Percentiles rank a stretch among this genome's conserved stretches.
Conservation (phyloP, 257 asterid genomes). For the Solanum clarkiae region DNA sequence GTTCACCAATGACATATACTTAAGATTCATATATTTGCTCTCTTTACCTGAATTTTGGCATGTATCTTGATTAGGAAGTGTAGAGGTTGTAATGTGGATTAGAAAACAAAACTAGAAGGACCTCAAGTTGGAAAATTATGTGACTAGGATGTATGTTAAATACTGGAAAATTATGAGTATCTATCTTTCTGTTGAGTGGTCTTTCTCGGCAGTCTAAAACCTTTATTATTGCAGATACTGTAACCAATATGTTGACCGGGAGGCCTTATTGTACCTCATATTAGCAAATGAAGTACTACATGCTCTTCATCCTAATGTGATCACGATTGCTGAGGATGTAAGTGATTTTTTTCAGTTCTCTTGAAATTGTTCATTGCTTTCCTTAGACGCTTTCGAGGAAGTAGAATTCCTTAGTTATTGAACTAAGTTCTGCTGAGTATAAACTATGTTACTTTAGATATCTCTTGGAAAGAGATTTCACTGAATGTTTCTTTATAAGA, state of each 20-base stretch:
- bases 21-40: background rate
- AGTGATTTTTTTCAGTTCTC: conserved; percentile 13
- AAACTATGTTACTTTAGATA: background rate
- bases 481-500: background rate
- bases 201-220: background rate
- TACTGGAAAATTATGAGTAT: background rate
- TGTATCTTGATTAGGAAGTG: background rate
- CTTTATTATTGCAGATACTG: conserved; percentile 55
- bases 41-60: background rate
- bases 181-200: background rate
- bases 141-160: background rate
- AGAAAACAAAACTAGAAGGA: background rate
- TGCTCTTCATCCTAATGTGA: conserved; percentile 71
- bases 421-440: background rate
- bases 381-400: background rate
- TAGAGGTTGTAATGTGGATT: background rate
- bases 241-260: conserved; percentile 92
- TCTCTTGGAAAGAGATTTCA: background rate
- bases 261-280: conserved; percentile 76
- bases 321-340: conserved; percentile 98
- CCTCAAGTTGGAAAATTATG: background rate
- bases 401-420: background rate
- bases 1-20: background rate
- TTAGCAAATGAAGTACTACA: conserved; percentile 86
- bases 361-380: background rate